Conservation (phyloP, 1,284 basidiomycete species). For the Microbotryum silenes-acaulis region DNA sequence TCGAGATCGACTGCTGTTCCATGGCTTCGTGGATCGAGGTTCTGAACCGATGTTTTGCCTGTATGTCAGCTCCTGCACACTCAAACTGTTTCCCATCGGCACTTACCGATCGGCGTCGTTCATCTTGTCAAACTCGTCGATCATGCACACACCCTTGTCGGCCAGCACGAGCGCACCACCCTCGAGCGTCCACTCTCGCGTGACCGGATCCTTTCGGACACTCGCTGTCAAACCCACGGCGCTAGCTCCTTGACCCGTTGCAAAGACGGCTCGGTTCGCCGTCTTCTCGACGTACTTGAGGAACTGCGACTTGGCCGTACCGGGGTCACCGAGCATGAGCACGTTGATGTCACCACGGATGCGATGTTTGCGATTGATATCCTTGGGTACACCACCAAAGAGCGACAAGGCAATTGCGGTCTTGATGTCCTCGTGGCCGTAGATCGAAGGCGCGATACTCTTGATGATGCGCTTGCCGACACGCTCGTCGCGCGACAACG, state of each 20-base stretch:
- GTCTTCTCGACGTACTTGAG: constrained; percentile 99
- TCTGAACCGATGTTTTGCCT: constrained; percentile 41
- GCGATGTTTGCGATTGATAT: constrained; percentile 91
- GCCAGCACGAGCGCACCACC: constrained; percentile 95
- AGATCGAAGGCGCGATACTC: constrained; percentile 96
- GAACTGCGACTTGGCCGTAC: constrained; percentile 98
- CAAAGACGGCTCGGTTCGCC: constrained; percentile 93
- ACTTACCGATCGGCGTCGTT: constrained; percentile 63
- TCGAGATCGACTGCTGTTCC: constrained; percentile 99
- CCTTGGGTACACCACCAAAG: constrained; percentile 88
- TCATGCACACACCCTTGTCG: constrained; percentile 96
- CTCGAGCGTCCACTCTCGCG: constrained; percentile 96
- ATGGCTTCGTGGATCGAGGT: constrained; percentile 99
- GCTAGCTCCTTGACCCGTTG: constrained; percentile 94
- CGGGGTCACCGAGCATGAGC: constrained; percentile 89
- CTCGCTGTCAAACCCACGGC: constrained; percentile 98
- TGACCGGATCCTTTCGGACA: constrained; percentile 94
- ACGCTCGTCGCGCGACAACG: constrained; percentile 78
- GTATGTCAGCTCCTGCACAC: background rate
- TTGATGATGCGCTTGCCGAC: constrained; percentile 96
- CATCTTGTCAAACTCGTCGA: constrained; percentile 99
- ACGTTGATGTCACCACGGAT: constrained; percentile 98
- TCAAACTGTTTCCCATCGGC: too few species aligned
- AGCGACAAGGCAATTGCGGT: constrained; percentile 90
- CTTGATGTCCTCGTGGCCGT: constrained; percentile 98